phyloP scores from a whole-genome alignment of 257 asterid species.

The Solanum rostratum region DNA sequence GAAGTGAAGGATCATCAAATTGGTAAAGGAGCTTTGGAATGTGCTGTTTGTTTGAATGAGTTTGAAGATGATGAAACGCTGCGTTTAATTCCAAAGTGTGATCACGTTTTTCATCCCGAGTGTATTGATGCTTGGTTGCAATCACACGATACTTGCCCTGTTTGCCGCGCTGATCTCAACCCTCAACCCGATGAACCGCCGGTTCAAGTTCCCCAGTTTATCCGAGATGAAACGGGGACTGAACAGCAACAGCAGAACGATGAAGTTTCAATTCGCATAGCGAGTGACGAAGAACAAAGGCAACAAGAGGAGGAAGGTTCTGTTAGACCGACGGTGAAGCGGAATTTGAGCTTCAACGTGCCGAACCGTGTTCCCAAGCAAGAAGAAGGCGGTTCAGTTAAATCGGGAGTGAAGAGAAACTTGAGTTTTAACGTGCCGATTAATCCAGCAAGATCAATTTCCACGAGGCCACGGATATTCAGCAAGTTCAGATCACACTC shows the following conservation, averaged over 20 bases:
- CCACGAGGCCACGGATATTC: conserved; percentile 19
- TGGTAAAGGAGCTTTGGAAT: conserved; percentile 74
- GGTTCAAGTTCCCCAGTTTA: conserved; percentile 2
- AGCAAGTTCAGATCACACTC: conserved; percentile 77
- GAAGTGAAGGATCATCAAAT: conserved; percentile 85
- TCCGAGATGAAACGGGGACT: neutral
- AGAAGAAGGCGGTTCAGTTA: neutral
- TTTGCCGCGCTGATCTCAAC: conserved; percentile 61
- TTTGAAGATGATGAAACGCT: conserved; percentile 67
- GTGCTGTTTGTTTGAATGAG: conserved; percentile 89
- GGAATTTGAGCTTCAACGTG: conserved; percentile 18
- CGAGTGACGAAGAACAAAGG: conserved; percentile 14
- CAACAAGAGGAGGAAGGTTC: neutral
- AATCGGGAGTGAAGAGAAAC: neutral
- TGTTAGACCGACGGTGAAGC: conserved; percentile 8
- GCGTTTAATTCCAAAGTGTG: conserved; percentile 79
- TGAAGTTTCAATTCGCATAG: conserved; percentile 32
- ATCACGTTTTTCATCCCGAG: conserved; percentile 86
- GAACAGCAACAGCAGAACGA: conserved; percentile 1
- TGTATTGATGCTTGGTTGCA: conserved; percentile 90
- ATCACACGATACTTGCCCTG: conserved; percentile 87
- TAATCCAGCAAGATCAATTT: conserved; percentile 32
- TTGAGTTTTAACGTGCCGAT: conserved; percentile 8
- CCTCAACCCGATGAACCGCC: conserved; percentile 25
- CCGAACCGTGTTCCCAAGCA: conserved; percentile 6